Percentiles rank a stretch among this genome's conserved stretches.
phyloP scores from a whole-genome alignment of 2,329 filamentous ascomycete species.

The Cercospora janseana region DNA sequence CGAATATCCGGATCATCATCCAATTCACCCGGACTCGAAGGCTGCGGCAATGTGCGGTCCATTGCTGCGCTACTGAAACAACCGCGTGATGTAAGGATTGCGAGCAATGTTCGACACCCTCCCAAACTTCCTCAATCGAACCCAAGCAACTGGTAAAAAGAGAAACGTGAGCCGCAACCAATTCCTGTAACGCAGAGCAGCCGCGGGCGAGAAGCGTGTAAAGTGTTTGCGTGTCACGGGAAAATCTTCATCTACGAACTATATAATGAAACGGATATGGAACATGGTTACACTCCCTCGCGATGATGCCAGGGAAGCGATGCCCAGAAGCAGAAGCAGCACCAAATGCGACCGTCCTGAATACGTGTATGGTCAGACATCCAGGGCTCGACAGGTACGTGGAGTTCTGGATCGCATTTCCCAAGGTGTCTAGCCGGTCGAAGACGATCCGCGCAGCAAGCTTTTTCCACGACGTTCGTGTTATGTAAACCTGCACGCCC shows the following conservation, averaged over 20 bases:
- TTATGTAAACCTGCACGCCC: conserved; percentile 9
- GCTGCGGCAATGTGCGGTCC: conserved; percentile 1
- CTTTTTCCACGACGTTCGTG: conserved; percentile 4
- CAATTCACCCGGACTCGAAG: conserved; percentile 9
- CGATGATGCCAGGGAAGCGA: neutral
- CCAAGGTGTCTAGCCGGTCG: conserved; percentile 7
- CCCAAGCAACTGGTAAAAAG: conserved; percentile 1
- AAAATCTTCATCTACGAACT: neutral
- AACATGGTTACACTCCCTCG: neutral
- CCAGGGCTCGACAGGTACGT: neutral
- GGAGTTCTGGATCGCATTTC: conserved; percentile 7
- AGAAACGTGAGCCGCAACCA: neutral
- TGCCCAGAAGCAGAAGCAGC: neutral
- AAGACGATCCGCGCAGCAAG: neutral
- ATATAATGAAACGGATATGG: conserved; percentile 7
- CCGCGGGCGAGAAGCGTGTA: no score
- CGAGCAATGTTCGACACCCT: no score
- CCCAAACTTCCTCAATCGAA: conserved; percentile 2
- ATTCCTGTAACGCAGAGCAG: no score
- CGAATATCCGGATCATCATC: conserved; percentile 13
- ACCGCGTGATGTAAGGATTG: no score
- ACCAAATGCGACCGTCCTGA: neutral
- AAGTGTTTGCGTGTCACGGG: no score
- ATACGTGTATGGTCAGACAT: no score
- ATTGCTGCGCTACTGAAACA: neutral